These are phyloP conservation scores for Fusarium sp. DNA, from an alignment of 2,329 filamentous ascomycete genomes.

Conservation along the genomic window DNA sequence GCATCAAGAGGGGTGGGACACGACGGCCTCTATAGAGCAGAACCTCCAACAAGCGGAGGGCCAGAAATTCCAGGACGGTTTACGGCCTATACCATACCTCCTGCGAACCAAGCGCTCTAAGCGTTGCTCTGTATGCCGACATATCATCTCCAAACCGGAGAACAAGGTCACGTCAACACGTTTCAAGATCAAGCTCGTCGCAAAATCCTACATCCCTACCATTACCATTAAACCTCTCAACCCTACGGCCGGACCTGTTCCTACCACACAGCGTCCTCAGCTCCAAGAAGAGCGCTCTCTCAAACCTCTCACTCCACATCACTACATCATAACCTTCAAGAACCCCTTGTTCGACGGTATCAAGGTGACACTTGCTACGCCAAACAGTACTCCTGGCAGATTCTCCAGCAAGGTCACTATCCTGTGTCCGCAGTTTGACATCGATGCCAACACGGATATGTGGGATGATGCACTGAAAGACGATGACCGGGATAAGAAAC, in stretches of 20 bases:
- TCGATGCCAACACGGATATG: constrained; percentile 89
- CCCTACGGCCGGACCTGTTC: constrained; percentile 53
- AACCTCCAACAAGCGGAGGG: constrained; percentile 64
- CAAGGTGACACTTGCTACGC: constrained; percentile 87
- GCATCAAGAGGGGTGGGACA: constrained; percentile 70
- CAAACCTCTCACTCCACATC: constrained; percentile 72
- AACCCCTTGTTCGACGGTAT: constrained; percentile 96
- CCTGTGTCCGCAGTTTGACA: constrained; percentile 92
- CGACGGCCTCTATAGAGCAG: constrained; percentile 66
- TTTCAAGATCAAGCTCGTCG: constrained; percentile 92
- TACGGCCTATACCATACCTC: constrained; percentile 84
- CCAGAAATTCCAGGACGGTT: constrained; percentile 75
- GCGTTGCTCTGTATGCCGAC: constrained; percentile 90
- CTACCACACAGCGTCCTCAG: constrained; percentile 52
- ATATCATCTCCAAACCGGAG: constrained; percentile 96
- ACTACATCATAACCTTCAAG: constrained; percentile 89
- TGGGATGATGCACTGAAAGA: constrained; percentile 89
- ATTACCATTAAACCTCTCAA: constrained; percentile 77
- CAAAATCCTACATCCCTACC: constrained; percentile 87
- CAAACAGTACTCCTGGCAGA: constrained; percentile 80
- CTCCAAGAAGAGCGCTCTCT: constrained; percentile 53
- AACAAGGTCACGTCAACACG: constrained; percentile 88
- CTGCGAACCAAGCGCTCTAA: constrained; percentile 94
- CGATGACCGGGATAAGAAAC: constrained; percentile 55
- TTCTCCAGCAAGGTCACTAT: constrained; percentile 88